Evolutionary conservation across 345 rosid species (phyloP).

Genomic region (Populus tremula): DNA sequence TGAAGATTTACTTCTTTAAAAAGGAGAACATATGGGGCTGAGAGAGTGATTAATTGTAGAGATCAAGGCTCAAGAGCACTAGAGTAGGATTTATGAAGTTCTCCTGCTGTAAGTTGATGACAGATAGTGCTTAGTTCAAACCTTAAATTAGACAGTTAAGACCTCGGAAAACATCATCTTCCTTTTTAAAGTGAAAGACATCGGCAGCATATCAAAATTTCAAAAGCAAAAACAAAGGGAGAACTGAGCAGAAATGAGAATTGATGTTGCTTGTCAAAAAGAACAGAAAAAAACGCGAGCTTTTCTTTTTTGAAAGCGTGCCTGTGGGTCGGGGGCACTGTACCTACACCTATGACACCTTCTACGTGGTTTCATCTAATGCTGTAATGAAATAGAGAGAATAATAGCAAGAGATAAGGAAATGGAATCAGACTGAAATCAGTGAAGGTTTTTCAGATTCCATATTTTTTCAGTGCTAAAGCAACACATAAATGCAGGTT

Average conservation of each 20-base stretch:
- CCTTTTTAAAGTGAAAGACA: not conserved
- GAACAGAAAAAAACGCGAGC: no score
- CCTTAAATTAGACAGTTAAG: not conserved
- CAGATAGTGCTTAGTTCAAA: not conserved
- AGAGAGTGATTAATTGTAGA: no score
- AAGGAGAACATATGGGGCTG: no score
- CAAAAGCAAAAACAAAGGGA: not conserved
- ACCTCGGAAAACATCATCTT: not conserved
- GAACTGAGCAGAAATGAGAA: no score
- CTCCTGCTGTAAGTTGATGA: no score
- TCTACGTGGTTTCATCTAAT: not conserved
- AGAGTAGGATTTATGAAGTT: no score
- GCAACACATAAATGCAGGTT: not conserved
- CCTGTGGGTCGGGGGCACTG: no score
- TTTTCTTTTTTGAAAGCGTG: no score
- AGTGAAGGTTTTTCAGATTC: not conserved
- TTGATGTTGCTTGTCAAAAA: no score
- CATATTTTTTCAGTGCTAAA: not conserved
- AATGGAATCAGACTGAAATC: not conserved
- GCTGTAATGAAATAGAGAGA: not conserved
- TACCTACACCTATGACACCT: no score
- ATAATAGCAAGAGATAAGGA: not conserved
- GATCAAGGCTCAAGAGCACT: no score
- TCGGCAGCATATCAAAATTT: not conserved
- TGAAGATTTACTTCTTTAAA: no score